Evolutionary conservation across 2,329 filamentous ascomycete species (phyloP).

Genomic region (Teratosphaeria gauchensis): DNA sequence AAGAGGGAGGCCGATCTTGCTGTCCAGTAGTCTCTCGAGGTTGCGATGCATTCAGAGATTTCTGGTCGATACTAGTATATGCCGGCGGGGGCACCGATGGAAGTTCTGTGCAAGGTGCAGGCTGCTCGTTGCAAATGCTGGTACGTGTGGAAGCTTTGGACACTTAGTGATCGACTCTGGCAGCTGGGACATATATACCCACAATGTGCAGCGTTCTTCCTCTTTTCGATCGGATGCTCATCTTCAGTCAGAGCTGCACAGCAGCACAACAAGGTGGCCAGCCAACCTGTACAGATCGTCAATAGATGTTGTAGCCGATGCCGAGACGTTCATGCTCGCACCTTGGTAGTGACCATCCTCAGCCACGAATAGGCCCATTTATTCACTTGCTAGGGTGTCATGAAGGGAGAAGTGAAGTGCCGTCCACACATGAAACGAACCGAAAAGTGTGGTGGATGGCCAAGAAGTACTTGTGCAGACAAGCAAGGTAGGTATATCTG

Average conservation of each 20-base stretch:
- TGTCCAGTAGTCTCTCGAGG: slow-evolving; percentile 1
- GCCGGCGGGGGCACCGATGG: slow-evolving; percentile 1
- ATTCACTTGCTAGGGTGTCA: slow-evolving; percentile 11
- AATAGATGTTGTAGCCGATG: background rate
- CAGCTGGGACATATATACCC: background rate
- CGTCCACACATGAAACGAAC: background rate
- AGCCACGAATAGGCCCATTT: slow-evolving; percentile 25
- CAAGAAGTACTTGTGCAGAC: slow-evolving; percentile 3
- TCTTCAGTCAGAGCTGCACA: slow-evolving; percentile 22
- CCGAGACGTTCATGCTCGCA: background rate
- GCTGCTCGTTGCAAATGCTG: slow-evolving; percentile 16
- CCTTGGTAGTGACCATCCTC: slow-evolving; percentile 20
- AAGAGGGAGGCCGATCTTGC: slow-evolving; percentile 12
- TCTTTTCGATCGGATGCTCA: slow-evolving; percentile 15
- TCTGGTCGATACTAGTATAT: background rate
- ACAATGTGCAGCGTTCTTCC: slow-evolving; percentile 5
- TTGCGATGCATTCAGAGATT: background rate
- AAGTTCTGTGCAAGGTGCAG: slow-evolving; percentile 9
- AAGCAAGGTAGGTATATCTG: slow-evolving; percentile 2
- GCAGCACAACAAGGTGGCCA: slow-evolving; percentile 27
- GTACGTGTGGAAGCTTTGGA: slow-evolving; percentile 2
- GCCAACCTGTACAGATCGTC: slow-evolving; percentile 11
- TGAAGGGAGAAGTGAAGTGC: slow-evolving; percentile 7
- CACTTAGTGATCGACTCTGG: background rate
- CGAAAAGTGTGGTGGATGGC: background rate